phyloP scores from a whole-genome alignment of 257 asterid genomes.

The Anisodus acutangulus region DNA sequence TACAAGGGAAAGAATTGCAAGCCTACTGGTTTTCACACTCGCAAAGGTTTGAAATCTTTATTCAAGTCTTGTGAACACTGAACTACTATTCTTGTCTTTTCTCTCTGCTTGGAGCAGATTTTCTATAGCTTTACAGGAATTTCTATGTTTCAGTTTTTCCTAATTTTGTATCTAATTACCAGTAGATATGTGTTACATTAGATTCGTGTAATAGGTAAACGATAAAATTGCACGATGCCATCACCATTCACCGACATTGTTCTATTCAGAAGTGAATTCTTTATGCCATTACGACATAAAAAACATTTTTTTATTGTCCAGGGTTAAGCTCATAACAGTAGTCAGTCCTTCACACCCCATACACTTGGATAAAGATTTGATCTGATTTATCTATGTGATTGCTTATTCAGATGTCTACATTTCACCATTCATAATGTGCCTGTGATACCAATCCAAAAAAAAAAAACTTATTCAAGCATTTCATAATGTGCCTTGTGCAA shows the following conservation, averaged over 20 bases:
- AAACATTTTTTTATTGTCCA: neutral
- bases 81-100: neutral
- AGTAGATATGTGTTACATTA: neutral
- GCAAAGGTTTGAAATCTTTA: slow-evolving; percentile 60
- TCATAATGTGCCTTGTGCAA: no score
- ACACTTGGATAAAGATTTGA: neutral
- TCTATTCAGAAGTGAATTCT: neutral
- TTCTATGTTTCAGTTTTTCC: neutral
- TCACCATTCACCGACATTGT: neutral
- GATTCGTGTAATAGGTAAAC: neutral
- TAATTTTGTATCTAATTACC: neutral
- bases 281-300: neutral
- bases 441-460: neutral
- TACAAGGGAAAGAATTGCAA: slow-evolving; percentile 93
- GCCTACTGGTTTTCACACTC: slow-evolving; percentile 95
- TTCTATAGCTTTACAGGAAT: neutral
- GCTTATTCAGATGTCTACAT: neutral
- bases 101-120: neutral
- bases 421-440: neutral
- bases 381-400: neutral
- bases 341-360: neutral
- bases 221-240: neutral
- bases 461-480: no score
- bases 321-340: neutral
- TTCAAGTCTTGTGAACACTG: neutral